Evolutionary conservation across 2,329 filamentous ascomycete genomes (phyloP).

Genomic region (Ascochyta fabae): DNA sequence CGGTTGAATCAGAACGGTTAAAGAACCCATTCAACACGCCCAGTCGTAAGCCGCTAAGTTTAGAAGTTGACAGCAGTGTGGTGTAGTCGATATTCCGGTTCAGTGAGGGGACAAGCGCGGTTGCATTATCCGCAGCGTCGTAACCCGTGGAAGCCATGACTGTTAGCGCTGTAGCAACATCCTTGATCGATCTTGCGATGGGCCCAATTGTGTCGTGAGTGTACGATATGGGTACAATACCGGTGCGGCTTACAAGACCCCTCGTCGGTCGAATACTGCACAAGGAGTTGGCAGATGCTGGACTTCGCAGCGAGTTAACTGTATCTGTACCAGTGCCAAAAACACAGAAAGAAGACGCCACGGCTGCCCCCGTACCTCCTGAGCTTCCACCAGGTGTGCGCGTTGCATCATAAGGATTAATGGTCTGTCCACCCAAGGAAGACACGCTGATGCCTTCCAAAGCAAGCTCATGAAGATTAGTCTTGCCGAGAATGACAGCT

Average conservation of each 20-base stretch:
- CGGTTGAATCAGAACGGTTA: conserved; percentile 58
- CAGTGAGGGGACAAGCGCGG: conserved; percentile 55
- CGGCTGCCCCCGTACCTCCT: conserved; percentile 66
- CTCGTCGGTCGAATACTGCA: conserved; percentile 65
- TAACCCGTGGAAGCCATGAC: conserved; percentile 61
- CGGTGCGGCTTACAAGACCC: conserved; percentile 58
- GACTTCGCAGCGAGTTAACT: conserved; percentile 66
- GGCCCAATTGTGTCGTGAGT: conserved; percentile 65
- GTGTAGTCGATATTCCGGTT: conserved; percentile 57
- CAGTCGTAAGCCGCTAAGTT: conserved; percentile 53
- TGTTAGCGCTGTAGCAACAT: conserved; percentile 59
- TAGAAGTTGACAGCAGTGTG: conserved; percentile 43
- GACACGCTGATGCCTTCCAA: conserved; percentile 69
- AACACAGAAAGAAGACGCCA: conserved; percentile 65
- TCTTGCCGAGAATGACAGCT: conserved; percentile 63
- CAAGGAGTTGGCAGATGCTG: conserved; percentile 66
- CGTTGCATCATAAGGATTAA: conserved; percentile 69
- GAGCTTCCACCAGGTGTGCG: conserved; percentile 71
- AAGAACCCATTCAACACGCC: conserved; percentile 65
- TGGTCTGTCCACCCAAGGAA: conserved; percentile 67
- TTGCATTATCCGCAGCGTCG: conserved; percentile 61
- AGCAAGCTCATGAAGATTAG: conserved; percentile 68
- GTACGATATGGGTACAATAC: conserved; percentile 63
- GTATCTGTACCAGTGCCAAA: conserved; percentile 67
- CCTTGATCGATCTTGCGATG: conserved; percentile 59